Conservation (phyloP, 2,329 filamentous ascomycete genomes). For the Mariannaea sp. region DNA sequence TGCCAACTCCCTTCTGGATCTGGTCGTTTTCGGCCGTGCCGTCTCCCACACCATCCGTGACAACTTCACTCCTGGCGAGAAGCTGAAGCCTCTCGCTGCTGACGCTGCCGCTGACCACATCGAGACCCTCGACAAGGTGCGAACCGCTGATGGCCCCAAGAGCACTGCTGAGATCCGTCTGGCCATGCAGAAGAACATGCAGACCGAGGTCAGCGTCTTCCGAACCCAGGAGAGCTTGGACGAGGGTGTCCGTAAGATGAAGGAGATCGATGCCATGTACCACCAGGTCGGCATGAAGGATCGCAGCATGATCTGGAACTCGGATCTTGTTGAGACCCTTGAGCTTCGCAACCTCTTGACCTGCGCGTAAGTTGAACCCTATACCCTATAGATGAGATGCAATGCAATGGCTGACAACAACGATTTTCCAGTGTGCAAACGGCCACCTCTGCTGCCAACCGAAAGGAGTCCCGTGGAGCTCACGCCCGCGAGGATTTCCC, state of each 20-base stretch:
- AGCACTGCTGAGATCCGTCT: conserved; percentile 86
- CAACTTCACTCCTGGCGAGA: conserved; percentile 82
- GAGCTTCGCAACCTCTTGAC: conserved; percentile 95
- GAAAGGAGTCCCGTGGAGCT: conserved; percentile 96
- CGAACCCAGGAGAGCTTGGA: conserved; percentile 91
- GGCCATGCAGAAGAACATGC: conserved; percentile 98
- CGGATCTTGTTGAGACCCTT: conserved; percentile 92
- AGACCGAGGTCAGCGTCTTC: conserved; percentile 96
- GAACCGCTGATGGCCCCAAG: conserved; percentile 83
- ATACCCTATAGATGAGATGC: neutral
- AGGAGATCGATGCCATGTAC: conserved; percentile 80
- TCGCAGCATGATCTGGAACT: conserved; percentile 99
- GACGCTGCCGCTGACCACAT: conserved; percentile 91
- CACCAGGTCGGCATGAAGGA: conserved; percentile 92
- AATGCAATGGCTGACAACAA: conserved; percentile 20
- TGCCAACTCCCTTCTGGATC: conserved; percentile 96
- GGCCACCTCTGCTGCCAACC: conserved; percentile 84
- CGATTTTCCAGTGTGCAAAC: conserved; percentile 73
- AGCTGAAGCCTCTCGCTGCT: conserved; percentile 77
- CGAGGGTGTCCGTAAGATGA: conserved; percentile 89
- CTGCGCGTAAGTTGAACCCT: conserved; percentile 77
- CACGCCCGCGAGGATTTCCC: conserved; percentile 97
- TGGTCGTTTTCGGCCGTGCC: conserved; percentile 96
- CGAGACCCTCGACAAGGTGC: conserved; percentile 80
- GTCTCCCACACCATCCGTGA: conserved; percentile 97